phyloP scores from a whole-genome alignment of 805 yeast genomes.

The Yamadazyma phyllophila region DNA sequence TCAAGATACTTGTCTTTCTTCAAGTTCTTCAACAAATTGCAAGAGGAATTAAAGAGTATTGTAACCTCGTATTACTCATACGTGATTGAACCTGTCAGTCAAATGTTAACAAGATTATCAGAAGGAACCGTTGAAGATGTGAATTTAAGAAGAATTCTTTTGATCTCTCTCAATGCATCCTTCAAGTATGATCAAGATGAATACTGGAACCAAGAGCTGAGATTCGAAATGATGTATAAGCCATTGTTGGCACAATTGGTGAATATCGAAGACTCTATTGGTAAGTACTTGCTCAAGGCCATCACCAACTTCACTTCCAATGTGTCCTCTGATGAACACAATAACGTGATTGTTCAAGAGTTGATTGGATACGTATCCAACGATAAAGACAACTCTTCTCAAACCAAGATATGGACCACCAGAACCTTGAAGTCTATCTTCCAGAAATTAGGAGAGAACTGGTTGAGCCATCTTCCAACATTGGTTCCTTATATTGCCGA shows the following conservation, averaged over 20 bases:
- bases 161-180: constrained; percentile 72
- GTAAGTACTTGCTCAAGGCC: constrained; percentile 77
- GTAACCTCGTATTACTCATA: constrained; percentile 87
- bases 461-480: constrained; percentile 90
- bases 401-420: constrained; percentile 81
- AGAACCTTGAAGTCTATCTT: constrained; percentile 76
- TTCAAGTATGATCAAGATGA: constrained; percentile 91
- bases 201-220: constrained; percentile 86
- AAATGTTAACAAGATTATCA: constrained; percentile 51
- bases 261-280: constrained; percentile 69
- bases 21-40: constrained; percentile 81
- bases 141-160: constrained; percentile 67
- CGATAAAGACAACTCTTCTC: constrained; percentile 56
- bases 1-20: constrained; percentile 73
- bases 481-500: constrained; percentile 95
- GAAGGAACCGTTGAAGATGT: constrained; percentile 39
- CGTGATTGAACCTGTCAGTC: constrained; percentile 68
- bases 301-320: constrained; percentile 70
- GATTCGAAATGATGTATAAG: constrained; percentile 70
- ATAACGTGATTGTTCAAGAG: constrained; percentile 56
- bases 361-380: constrained; percentile 37
- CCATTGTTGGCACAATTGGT: constrained; percentile 65
- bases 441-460: constrained; percentile 90
- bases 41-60: constrained; percentile 80
- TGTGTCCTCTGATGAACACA: constrained; percentile 66